Conservation (phyloP, 352 stramenopile species). For the Globisporangium okanoganense region DNA sequence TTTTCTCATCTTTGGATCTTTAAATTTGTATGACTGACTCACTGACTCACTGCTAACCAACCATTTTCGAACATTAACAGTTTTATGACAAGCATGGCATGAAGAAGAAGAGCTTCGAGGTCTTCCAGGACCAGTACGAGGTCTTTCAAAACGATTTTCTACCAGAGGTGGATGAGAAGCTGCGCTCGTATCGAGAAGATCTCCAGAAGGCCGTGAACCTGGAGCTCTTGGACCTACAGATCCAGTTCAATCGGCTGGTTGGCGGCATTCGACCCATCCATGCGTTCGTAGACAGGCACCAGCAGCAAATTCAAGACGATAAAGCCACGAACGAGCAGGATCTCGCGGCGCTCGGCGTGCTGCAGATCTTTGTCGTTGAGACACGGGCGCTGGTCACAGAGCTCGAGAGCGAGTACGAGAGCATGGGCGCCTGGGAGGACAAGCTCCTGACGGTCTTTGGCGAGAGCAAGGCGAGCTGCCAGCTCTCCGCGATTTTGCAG, state of each 20-base stretch:
- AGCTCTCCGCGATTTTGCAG: conserved; percentile 47
- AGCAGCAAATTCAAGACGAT: not conserved
- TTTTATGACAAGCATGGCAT: conserved; percentile 40
- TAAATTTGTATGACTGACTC: not conserved
- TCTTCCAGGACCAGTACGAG: conserved; percentile 23
- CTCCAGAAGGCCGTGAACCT: conserved; percentile 44
- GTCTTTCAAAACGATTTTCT: conserved; percentile 38
- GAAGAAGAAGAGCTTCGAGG: conserved; percentile 28
- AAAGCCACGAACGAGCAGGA: conserved; percentile 26
- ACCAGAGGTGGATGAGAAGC: conserved; percentile 42
- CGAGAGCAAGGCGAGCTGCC: conserved; percentile 62
- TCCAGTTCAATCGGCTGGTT: conserved; percentile 57
- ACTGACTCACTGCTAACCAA: not conserved
- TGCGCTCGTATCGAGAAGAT: conserved; percentile 53
- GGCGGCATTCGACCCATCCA: conserved; percentile 39
- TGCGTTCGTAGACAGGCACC: conserved; percentile 35
- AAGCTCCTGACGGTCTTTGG: conserved; percentile 62
- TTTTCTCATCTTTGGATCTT: not conserved
- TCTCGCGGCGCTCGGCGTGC: conserved; percentile 33
- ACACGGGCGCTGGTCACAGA: conserved; percentile 29
- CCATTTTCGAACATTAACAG: conserved; percentile 12
- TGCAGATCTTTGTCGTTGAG: conserved; percentile 50
- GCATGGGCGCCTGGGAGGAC: conserved; percentile 53
- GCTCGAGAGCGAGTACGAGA: conserved; percentile 61
- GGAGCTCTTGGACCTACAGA: conserved; percentile 58